These are phyloP conservation scores for Coemansia sp. DNA, from an alignment of 192 early-diverging fungal genomes.

Conservation along the genomic window DNA sequence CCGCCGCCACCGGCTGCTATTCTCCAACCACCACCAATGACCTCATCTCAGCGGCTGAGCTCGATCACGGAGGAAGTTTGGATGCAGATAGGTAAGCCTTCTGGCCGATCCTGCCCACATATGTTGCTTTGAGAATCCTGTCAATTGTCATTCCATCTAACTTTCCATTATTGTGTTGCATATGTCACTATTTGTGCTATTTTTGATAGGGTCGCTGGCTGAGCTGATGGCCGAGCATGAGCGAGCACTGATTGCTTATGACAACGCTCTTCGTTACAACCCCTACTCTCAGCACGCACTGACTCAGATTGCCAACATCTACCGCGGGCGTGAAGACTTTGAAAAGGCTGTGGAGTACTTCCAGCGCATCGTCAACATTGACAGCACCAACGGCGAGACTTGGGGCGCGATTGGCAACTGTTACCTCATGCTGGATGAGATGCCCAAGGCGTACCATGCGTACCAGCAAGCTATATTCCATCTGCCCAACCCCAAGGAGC, in stretches of 20 bases:
- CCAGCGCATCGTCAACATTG: conserved; percentile 81
- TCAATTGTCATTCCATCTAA: not conserved
- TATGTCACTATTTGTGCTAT: not conserved
- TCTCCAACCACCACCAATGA: conserved; percentile 28
- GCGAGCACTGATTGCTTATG: conserved; percentile 84
- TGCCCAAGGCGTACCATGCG: conserved; percentile 92
- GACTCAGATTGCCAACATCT: conserved; percentile 81
- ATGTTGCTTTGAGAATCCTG: not conserved
- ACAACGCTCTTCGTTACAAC: conserved; percentile 90
- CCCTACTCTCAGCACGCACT: conserved; percentile 86
- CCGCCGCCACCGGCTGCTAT: conserved; percentile 20
- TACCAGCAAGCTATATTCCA: conserved; percentile 97
- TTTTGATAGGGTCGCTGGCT: conserved; percentile 64
- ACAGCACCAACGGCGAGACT: conserved; percentile 87
- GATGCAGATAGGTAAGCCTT: conserved; percentile 53
- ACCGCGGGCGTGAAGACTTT: conserved; percentile 83
- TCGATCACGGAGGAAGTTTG: conserved; percentile 48
- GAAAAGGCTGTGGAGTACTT: conserved; percentile 89
- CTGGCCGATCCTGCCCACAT: not conserved
- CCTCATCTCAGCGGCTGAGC: conserved; percentile 45
- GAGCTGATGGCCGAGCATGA: conserved; percentile 81
- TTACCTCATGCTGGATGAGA: conserved; percentile 94
- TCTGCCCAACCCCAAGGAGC: conserved; percentile 92
- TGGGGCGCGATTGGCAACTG: conserved; percentile 97
- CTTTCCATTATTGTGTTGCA: not conserved